Evolutionary conservation across 2,329 filamentous ascomycete genomes (phyloP), one percentile per base, ranked within the genome.

Genomic region (Malbranchea zuffiana): DNA sequence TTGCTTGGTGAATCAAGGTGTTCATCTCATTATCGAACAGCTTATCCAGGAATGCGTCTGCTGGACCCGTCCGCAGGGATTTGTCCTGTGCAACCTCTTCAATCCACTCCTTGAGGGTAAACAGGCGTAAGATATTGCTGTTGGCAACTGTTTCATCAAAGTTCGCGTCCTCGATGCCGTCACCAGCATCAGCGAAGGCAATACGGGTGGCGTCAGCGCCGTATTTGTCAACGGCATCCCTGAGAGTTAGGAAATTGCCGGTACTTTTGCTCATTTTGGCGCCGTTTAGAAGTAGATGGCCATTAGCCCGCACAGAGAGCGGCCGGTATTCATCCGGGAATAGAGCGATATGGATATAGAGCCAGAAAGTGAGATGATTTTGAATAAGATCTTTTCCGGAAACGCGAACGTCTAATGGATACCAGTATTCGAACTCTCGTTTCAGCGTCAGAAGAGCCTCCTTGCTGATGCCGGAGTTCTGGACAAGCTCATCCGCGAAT

Each of bases 201-300:
- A 96, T 82, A 56, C 88, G 76, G 28, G 82, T 81, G 8, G 90
- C 90, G 58, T 96, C 90, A 6, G 90, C 88, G 53, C 90, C 90
- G 51, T 90, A 98, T 61, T 98, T 98, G 50, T 78, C 73, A 10
- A 88, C 80, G 19, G 87, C 74, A 44, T 95, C 83, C 37, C 78
- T 74, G 35, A 96, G 69, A 7, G 90, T 96, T 59, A 98, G 71
- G 69, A 98, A 98, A 66, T 96, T 98, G 44, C 90, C 90, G 0
- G 87, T 95, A 37, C 81, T 88, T 69, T 98, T 98, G 59, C 78
- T 82, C 90, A 98, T 98, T 74, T 98, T 98, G 58, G 94, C 84
- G 33, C 88, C 88, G 58, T 98, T 98, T 46, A 98, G 71, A 60
- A 93, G 76, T 52, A 96, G 66, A 63, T 96, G 88, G 1, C 90